A percentile compares a stretch with the other conserved stretches of the same genome.
phyloP scores from a whole-genome alignment of 2,329 filamentous ascomycete genomes.

The Didymella exigua region DNA sequence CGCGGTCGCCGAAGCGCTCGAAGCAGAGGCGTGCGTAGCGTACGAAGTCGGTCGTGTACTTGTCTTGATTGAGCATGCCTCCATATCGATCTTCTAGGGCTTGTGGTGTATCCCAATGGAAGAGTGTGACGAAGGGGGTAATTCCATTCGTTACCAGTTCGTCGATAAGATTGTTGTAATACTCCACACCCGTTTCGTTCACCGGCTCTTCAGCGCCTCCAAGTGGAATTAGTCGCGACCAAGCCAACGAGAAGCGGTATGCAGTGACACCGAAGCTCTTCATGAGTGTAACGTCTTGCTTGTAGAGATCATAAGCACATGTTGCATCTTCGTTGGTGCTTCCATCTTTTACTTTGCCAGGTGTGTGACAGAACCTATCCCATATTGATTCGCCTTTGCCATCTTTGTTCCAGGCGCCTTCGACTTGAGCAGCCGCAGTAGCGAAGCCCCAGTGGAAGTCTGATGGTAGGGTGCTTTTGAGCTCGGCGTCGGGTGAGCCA shows the following conservation, averaged over 20 bases:
- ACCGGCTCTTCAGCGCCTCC: constrained; percentile 24
- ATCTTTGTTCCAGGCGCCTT: constrained; percentile 52
- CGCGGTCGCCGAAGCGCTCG: constrained; percentile 47
- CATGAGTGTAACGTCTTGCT: constrained; percentile 51
- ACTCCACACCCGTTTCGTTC: constrained; percentile 24
- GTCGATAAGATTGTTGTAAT: constrained; percentile 27
- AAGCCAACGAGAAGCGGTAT: constrained; percentile 28
- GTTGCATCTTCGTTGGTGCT: constrained; percentile 43
- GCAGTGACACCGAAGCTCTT: constrained; percentile 26
- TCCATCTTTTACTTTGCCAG: constrained; percentile 49
- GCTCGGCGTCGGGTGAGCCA: constrained; percentile 11
- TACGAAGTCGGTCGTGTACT: constrained; percentile 34
- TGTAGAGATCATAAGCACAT: constrained; percentile 48
- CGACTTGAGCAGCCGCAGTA: constrained; percentile 53
- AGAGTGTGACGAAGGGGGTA: constrained; percentile 27
- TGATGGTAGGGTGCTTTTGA: constrained; percentile 32
- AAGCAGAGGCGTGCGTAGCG: constrained; percentile 50
- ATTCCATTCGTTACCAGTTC: constrained; percentile 21
- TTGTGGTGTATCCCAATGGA: constrained; percentile 30
- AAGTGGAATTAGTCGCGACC: constrained; percentile 27
- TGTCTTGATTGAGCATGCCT: constrained; percentile 29
- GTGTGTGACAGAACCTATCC: constrained; percentile 51
- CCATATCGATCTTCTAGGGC: constrained; percentile 26
- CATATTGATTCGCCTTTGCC: constrained; percentile 53
- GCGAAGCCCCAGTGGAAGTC: constrained; percentile 53